Base-by-base conservation (phyloP, 768 basidiomycete genomes). In the Xerocomellus chrysenteron region DNA sequence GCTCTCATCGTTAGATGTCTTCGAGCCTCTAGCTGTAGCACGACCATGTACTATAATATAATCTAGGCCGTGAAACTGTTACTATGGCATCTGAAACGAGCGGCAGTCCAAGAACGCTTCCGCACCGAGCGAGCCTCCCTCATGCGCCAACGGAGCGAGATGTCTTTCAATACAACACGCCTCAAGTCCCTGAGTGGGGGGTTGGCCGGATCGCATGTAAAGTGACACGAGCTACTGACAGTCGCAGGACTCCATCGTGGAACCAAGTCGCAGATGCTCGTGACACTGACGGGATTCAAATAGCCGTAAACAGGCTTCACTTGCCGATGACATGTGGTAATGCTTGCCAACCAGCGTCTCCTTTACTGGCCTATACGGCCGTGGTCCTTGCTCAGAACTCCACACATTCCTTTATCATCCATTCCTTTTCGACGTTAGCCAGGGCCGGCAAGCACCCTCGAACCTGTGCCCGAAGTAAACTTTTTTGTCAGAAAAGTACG, bases 371-470 rank as follows among this genome's bases (percentile, higher is more conserved):
- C n/a, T 37, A 13, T 19, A 55, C 36, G 33, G 21, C 32, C 9
- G 21, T 11, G 12, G 26, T 51, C 19, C 36, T 44, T 21, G 35
- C 21, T 24, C 36, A 3, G 14, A 50, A 50, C 13, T 3, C 3
- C 14, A 26, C 46, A 56, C 58, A 16, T 26, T 65, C 58, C 7
- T 64, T 64, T 50, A 9, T 33, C 37, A 10, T 36, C 24, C 19
- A 16, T 49, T 51, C 14, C 28, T 26, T 56, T 45, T 32, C 24
- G 13, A 37, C 28, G 21, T 35, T 19, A 12, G 19, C 26, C 33
- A 19, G 21, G 21, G 3, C 19, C 37, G 7, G 16, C 35, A 28
- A 42, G 35, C 28, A 26, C n/a, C 7, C 13, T 5, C 4, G 42
- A 37, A n/a, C 14, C 30, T 42, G 36, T 30, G 17, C 30, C 19